Conservation (phyloP, 139 green algal genomes). For the Chlorella sorokiniana region DNA sequence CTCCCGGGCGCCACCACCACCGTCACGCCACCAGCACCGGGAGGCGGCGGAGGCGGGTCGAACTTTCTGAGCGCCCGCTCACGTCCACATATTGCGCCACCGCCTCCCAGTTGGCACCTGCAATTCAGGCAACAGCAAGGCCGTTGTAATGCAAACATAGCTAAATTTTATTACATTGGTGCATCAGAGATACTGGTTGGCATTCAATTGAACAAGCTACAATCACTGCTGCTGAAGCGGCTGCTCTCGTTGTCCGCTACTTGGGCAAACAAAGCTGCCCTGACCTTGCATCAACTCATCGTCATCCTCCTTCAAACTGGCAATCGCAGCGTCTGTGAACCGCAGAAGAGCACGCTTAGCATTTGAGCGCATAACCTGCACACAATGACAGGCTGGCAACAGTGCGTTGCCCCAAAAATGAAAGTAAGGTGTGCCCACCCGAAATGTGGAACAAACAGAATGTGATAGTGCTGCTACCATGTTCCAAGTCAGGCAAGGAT, state of each 20-base stretch:
- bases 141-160: not conserved
- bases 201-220: not conserved
- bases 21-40: not conserved
- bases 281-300: slow-evolving; percentile 69
- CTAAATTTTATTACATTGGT: no score
- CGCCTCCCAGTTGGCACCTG: slow-evolving; percentile 74
- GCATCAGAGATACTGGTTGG: not conserved
- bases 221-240: not conserved
- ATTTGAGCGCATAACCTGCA: slow-evolving; percentile 49
- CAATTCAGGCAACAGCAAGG: not conserved
- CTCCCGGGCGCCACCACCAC: no score
- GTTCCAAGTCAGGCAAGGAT: no score
- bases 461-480: no score
- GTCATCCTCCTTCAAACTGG: slow-evolving; percentile 55
- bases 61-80: not conserved
- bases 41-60: not conserved
- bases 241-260: no score
- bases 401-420: no score
- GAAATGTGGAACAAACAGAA: no score
- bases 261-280: no score
- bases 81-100: slow-evolving; percentile 60
- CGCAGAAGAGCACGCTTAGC: slow-evolving; percentile 59
- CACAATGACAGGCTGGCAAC: slow-evolving; percentile 31
- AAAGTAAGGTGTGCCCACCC: no score
- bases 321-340: slow-evolving; percentile 61